Evolutionary conservation across 192 early-diverging fungal genomes (phyloP).

Genomic region (Gamsiella multidivaricata): DNA sequence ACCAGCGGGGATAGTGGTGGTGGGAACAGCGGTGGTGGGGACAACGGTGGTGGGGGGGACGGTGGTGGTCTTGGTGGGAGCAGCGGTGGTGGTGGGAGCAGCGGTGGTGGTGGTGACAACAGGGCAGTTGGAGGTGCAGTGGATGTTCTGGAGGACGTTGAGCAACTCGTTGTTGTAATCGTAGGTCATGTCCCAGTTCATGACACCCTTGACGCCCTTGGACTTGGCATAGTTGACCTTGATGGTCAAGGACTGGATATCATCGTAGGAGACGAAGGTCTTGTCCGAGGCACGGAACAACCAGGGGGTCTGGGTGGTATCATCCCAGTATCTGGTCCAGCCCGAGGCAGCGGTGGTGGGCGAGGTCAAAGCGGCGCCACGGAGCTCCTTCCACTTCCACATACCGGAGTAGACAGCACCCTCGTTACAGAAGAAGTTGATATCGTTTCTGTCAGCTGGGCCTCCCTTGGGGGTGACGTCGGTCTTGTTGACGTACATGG

Average conservation of each 20-base stretch:
- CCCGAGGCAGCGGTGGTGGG: slow-evolving; percentile 66
- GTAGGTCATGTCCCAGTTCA: slow-evolving; percentile 67
- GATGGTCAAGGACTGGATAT: slow-evolving; percentile 68
- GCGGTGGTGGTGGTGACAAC: slow-evolving; percentile 14
- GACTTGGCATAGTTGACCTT: slow-evolving; percentile 70
- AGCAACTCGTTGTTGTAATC: slow-evolving; percentile 54
- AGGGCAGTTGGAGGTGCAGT: slow-evolving; percentile 52
- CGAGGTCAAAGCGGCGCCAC: slow-evolving; percentile 70
- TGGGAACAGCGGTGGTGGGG: not conserved
- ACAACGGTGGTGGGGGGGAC: slow-evolving; percentile 11
- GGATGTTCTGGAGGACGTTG: slow-evolving; percentile 49
- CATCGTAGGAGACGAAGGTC: slow-evolving; percentile 83
- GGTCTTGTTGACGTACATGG: slow-evolving; percentile 45
- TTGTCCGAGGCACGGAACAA: slow-evolving; percentile 70
- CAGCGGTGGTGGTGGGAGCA: not conserved
- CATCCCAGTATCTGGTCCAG: slow-evolving; percentile 77
- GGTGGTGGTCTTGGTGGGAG: slow-evolving; percentile 1
- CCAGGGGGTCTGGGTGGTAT: slow-evolving; percentile 79
- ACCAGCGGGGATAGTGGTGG: slow-evolving; percentile 11
- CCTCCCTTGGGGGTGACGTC: slow-evolving; percentile 65
- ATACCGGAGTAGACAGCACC: slow-evolving; percentile 64
- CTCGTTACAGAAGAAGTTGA: slow-evolving; percentile 63
- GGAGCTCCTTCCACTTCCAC: slow-evolving; percentile 77
- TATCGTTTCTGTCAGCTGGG: slow-evolving; percentile 61
- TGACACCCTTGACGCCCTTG: slow-evolving; percentile 70